Base-by-base conservation (phyloP, 148 eudicot genomes). In the Rhododendron ferrugineum region DNA sequence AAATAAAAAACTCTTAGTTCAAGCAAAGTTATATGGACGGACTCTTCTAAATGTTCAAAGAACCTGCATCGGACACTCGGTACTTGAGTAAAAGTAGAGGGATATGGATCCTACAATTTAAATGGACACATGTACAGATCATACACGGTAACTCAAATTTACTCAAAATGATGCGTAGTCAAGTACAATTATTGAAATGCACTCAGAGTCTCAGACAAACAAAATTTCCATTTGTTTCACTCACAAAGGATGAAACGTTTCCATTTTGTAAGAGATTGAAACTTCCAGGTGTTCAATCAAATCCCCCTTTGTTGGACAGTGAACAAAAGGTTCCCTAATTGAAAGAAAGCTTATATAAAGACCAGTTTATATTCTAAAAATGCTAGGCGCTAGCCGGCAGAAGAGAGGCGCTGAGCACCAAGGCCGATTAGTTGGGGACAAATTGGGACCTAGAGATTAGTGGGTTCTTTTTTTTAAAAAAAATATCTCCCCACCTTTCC, bases 391-490 rank as follows among this genome's bases (percentile, higher is more conserved):
- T 11, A 50, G 54, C 10, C 3, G 0, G 54, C 54, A 0, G 4
- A 50, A 50, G 54, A 50, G 16, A 50, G 54, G 16, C 4, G 16
- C 54, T 50, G 15, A 50, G 54, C 54, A 13, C 54, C 54, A 2
- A 50, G 54, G 54, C 15, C 15, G 16, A 50, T 50, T 50, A 50
- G 54, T 50, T 0, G 0, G 54, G 14, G 54, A 13, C 14, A 2
- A 50, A 50, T 50, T 13, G 16, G 54, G 16, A 16, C 54, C 54
- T 50, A 50, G 14, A 50, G 15, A 50, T 50, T 11, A 50, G 54
- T 50, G 54, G 54, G 16, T 13, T 0, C 10, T 13, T 13, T 50
- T 2, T 11, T 46, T 44, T 1, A 0, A 0, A 46, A 0, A 0
- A 46, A 46, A 46, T 46, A 46, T 46, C 49, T 46, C 49, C 54